Percentiles rank a stretch among this genome's conserved stretches.
phyloP scores from a whole-genome alignment of 208 protist genomes.

The Entamoeba moshkovskii region DNA sequence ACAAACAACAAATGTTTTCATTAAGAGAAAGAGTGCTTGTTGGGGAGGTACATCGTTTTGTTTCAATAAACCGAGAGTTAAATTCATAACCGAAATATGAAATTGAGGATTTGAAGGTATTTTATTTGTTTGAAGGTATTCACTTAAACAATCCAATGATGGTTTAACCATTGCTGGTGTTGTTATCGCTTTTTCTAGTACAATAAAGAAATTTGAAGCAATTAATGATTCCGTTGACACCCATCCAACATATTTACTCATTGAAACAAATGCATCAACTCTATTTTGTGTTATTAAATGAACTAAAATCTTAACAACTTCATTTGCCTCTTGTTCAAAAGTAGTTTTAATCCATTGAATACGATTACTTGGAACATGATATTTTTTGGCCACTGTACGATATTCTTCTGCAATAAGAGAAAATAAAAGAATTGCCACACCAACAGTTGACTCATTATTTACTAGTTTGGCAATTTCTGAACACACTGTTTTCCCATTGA shows the following conservation, averaged over 20 bases:
- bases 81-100: background rate
- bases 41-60: background rate
- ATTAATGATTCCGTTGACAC: background rate
- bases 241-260: background rate
- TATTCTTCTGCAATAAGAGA: background rate
- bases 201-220: background rate
- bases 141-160: background rate
- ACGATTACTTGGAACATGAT: background rate
- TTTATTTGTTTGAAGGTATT: background rate
- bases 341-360: background rate
- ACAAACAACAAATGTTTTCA: background rate
- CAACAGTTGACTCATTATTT: background rate
- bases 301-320: background rate
- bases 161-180: background rate
- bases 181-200: background rate
- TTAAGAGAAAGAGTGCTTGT: background rate
- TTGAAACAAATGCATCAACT: background rate
- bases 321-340: background rate
- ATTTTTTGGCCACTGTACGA: background rate
- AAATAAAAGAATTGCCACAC: background rate
- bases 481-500: background rate
- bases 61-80: background rate
- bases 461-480: background rate
- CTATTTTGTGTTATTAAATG: background rate
- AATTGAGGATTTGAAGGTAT: background rate